Evolutionary conservation across 2,329 filamentous ascomycete species (phyloP).

Genomic region (Colletotrichum sp.): DNA sequence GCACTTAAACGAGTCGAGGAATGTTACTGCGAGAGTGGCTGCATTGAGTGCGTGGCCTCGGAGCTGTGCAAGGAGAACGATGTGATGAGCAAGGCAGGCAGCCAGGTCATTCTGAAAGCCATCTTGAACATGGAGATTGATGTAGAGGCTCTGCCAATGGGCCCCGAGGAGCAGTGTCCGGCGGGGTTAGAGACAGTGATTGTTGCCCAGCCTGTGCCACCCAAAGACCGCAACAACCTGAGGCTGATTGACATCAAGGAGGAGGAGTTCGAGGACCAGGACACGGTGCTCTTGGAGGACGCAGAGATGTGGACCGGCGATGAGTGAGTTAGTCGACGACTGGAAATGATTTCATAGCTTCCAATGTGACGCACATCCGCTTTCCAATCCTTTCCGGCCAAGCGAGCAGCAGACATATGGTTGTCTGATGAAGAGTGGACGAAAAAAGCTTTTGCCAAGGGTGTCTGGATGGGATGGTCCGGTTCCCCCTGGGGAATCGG

Average conservation of each 20-base stretch:
- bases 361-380: not conserved
- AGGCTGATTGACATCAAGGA: constrained; percentile 14
- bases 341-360: not conserved
- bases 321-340: not conserved
- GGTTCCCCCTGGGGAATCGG: not conserved
- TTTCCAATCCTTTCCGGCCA: not conserved
- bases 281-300: not conserved
- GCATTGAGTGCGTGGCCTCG: constrained; percentile 87
- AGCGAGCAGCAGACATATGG: not conserved
- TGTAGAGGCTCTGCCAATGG: constrained; percentile 84
- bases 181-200: constrained; percentile 84
- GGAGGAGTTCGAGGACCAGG: constrained; percentile 17
- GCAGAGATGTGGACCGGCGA: not conserved
- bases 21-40: constrained; percentile 81
- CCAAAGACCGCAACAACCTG: constrained; percentile 26
- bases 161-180: constrained; percentile 72
- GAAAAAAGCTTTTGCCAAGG: constrained; percentile 22
- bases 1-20: constrained; percentile 77
- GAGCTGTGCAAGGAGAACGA: constrained; percentile 85
- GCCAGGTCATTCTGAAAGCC: constrained; percentile 79
- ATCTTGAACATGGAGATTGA: constrained; percentile 81
- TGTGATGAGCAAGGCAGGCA: constrained; percentile 92
- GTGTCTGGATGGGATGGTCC: not conserved
- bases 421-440: not conserved
- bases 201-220: constrained; percentile 69